Conservation (phyloP, 2,329 filamentous ascomycete species). For the Bretziella fagacearum region DNA sequence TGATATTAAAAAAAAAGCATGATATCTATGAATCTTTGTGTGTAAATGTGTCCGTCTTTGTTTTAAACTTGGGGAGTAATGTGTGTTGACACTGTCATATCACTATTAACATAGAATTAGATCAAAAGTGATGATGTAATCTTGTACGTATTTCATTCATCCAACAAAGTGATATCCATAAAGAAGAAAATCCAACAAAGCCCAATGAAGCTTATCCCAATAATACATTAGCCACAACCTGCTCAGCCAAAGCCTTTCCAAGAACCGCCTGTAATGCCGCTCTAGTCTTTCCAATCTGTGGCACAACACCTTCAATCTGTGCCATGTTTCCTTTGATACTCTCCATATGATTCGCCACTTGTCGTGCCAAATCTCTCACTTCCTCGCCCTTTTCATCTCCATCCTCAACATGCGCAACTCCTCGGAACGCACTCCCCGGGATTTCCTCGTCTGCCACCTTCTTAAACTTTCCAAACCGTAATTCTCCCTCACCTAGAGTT, state of each 20-base stretch:
- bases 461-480: too few species aligned
- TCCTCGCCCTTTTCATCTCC: constrained; percentile 14
- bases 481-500: too few species aligned
- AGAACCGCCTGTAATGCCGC: constrained; percentile 34
- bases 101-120: too few species aligned
- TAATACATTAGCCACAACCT: constrained; percentile 32
- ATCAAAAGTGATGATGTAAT: too few species aligned
- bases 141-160: too few species aligned
- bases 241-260: constrained; percentile 27
- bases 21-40: too few species aligned
- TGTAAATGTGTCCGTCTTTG: too few species aligned
- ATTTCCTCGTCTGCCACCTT: neutral
- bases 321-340: constrained; percentile 37
- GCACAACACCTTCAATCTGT: constrained; percentile 35
- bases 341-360: constrained; percentile 38
- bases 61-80: too few species aligned
- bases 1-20: too few species aligned
- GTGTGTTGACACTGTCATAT: too few species aligned
- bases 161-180: neutral
- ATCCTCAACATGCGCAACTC: constrained; percentile 28
- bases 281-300: constrained; percentile 30
- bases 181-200: neutral
- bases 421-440: constrained; percentile 18
- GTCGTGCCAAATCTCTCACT: constrained; percentile 17
- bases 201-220: constrained; percentile 21